Percentiles rank a stretch among this genome's conserved stretches.
phyloP scores from a whole-genome alignment of 192 early-diverging fungal species.

The Coemansia sp. region DNA sequence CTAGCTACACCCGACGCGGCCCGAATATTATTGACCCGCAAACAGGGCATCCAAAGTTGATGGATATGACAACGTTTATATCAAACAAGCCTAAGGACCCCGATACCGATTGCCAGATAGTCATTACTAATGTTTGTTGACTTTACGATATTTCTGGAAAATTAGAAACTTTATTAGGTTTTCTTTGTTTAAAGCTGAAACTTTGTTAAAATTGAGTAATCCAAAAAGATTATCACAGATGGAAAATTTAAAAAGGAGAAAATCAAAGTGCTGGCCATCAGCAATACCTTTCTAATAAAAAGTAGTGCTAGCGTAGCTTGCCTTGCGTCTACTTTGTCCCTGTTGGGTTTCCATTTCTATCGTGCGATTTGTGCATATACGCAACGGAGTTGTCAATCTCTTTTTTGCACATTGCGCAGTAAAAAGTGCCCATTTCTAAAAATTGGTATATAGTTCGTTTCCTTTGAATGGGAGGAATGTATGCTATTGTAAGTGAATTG shows the following conservation, averaged over 20 bases:
- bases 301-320: neutral
- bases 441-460: too few relatives aligned
- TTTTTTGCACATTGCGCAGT: too few relatives aligned
- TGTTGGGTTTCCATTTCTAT: neutral
- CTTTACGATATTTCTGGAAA: too few relatives aligned
- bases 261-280: too few relatives aligned
- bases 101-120: slow-evolving; percentile 24
- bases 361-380: neutral
- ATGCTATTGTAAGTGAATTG: too few relatives aligned
- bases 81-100: slow-evolving; percentile 23
- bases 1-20: slow-evolving; percentile 11
- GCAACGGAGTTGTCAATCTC: neutral
- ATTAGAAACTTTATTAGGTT: too few relatives aligned
- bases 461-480: too few relatives aligned
- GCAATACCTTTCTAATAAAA: too few relatives aligned
- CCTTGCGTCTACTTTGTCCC: neutral
- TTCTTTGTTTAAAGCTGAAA: neutral
- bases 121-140: slow-evolving; percentile 12
- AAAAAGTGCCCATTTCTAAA: too few relatives aligned
- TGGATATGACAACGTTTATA: slow-evolving; percentile 25
- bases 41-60: slow-evolving; percentile 14
- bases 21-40: slow-evolving; percentile 13
- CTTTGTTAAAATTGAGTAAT: too few relatives aligned
- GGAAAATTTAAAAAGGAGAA: too few relatives aligned
- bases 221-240: too few relatives aligned